These are phyloP conservation scores for Trypanosoma melophagium DNA, from an alignment of 208 protist genomes.

Conservation along the genomic window DNA sequence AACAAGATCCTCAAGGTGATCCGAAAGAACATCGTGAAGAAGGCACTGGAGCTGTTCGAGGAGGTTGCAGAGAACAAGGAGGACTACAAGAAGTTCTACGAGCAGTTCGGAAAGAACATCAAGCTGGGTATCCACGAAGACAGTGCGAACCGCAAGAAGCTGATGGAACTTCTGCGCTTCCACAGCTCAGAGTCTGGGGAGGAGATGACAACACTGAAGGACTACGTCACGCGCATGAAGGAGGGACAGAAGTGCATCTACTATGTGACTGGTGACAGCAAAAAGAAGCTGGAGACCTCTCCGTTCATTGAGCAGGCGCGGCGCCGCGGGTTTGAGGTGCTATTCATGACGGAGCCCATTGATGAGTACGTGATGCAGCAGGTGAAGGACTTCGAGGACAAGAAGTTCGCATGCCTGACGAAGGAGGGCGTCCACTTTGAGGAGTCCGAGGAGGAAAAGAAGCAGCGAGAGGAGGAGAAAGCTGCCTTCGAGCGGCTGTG, in stretches of 20 bases:
- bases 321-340: slow-evolving; percentile 93
- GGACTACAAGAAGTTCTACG: slow-evolving; percentile 98
- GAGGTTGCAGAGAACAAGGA: slow-evolving; percentile 97
- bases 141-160: slow-evolving; percentile 91
- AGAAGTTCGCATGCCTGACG: slow-evolving; percentile 98
- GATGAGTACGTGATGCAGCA: slow-evolving; percentile 98
- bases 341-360: slow-evolving; percentile 98
- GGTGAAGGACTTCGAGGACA: slow-evolving; percentile 97
- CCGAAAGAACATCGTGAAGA: slow-evolving; percentile 98
- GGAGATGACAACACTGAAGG: slow-evolving; percentile 93
- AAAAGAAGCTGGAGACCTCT: slow-evolving; percentile 83
- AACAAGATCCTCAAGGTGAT: slow-evolving; percentile 99
- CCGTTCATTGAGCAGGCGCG: slow-evolving; percentile 97
- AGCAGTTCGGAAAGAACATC: slow-evolving; percentile 97
- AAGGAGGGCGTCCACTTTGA: slow-evolving; percentile 98
- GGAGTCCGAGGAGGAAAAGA: slow-evolving; percentile 97
- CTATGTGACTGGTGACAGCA: slow-evolving; percentile 98
- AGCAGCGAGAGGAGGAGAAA: slow-evolving; percentile 95
- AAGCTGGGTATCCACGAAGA: slow-evolving; percentile 99
- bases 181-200: slow-evolving; percentile 91
- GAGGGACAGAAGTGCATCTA: slow-evolving; percentile 98
- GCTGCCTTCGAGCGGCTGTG: slow-evolving; percentile 92
- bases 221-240: slow-evolving; percentile 97
- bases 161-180: slow-evolving; percentile 95
- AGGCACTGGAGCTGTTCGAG: slow-evolving; percentile 95